These are phyloP conservation scores for Kuraishia hungarica DNA, from an alignment of 805 yeast genomes.

Conservation along the genomic window DNA sequence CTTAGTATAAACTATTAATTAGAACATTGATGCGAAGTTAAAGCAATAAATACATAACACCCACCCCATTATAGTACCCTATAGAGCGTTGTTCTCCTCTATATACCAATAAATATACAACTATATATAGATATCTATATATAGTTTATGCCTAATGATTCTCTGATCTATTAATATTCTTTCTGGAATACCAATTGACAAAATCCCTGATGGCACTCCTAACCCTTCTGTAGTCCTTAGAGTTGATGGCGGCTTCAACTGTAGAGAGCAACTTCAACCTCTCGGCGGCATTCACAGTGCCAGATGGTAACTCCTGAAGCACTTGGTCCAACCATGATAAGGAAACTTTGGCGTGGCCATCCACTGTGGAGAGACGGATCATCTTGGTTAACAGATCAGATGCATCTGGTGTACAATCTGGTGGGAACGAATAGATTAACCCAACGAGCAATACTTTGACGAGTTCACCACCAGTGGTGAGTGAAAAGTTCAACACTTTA, in stretches of 20 bases:
- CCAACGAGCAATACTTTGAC: slow-evolving; percentile 51
- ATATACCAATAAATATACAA: no score
- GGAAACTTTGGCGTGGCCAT: slow-evolving; percentile 28
- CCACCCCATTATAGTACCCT: no score
- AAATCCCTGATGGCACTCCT: slow-evolving; percentile 70
- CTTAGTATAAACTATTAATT: no score
- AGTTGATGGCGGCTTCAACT: slow-evolving; percentile 50
- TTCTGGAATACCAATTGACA: slow-evolving; percentile 74
- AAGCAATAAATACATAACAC: no score
- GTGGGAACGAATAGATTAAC: slow-evolving; percentile 60
- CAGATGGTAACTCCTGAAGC: slow-evolving; percentile 48
- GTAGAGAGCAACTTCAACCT: slow-evolving; percentile 50
- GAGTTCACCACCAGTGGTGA: slow-evolving; percentile 49
- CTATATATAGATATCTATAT: no score
- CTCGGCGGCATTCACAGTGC: slow-evolving; percentile 61
- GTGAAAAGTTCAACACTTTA: slow-evolving; percentile 37
- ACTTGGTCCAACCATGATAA: slow-evolving; percentile 56
- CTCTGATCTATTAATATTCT: slow-evolving; percentile 38
- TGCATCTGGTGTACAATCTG: slow-evolving; percentile 64
- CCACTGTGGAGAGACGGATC: slow-evolving; percentile 43
- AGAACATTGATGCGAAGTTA: no score
- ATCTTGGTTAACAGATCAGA: slow-evolving; percentile 64
- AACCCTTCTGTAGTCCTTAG: slow-evolving; percentile 66
- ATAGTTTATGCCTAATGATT: neutral
- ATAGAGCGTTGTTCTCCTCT: no score